Conservation (phyloP, 2,329 filamentous ascomycete genomes). For the Sporothrix luriei region DNA sequence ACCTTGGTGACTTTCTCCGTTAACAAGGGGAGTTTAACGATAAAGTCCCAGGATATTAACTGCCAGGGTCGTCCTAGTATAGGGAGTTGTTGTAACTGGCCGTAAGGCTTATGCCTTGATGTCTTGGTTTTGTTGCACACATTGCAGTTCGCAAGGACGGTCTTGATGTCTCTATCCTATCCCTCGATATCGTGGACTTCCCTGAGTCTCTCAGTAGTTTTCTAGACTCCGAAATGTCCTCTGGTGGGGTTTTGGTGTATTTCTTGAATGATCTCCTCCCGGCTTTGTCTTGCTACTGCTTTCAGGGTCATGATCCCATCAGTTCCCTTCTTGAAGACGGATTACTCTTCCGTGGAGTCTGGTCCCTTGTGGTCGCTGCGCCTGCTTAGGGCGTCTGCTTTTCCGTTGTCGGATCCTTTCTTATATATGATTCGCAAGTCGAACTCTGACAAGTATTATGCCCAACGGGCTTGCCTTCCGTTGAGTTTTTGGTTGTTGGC, state of each 20-base stretch:
- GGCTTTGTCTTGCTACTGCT: too few species aligned
- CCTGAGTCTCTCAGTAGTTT: neutral
- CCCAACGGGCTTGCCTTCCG: neutral
- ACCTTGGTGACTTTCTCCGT: neutral
- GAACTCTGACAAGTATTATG: neutral
- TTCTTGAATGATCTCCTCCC: neutral
- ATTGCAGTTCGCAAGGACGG: neutral
- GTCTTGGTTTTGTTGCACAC: neutral
- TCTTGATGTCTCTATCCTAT: neutral
- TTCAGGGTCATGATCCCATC: neutral
- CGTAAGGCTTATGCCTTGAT: neutral
- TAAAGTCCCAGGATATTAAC: neutral
- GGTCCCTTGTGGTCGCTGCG: neutral
- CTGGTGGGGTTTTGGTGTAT: neutral
- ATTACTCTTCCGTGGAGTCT: neutral
- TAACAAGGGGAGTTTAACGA: neutral
- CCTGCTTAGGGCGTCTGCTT: neutral
- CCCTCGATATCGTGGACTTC: neutral
- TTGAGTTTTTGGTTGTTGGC: neutral
- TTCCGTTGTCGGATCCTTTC: neutral
- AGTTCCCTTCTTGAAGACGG: neutral
- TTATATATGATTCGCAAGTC: neutral
- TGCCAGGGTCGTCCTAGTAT: neutral
- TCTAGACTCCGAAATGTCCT: neutral
- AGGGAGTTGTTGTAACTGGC: neutral